phyloP scores from a whole-genome alignment of 2,329 filamentous ascomycete species.

The Venturiaceae sp. region DNA sequence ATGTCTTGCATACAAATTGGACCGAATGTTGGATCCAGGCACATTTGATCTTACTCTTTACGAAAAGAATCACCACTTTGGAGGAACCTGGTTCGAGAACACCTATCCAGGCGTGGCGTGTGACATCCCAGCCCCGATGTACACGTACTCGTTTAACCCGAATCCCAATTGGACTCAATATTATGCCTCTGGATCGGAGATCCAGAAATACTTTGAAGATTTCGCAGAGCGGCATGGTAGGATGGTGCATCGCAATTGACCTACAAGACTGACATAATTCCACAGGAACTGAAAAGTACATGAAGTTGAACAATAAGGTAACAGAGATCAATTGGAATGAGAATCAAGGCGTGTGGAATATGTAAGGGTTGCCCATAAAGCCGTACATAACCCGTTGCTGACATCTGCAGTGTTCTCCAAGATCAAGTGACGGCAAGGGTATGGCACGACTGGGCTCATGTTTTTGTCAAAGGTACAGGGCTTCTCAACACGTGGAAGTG shows the following conservation, averaged over 20 bases:
- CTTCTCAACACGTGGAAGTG: constrained; percentile 46
- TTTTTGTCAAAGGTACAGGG: constrained; percentile 48
- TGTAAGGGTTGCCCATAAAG: constrained; percentile 33
- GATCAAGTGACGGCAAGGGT: constrained; percentile 34
- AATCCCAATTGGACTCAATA: neutral
- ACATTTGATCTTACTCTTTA: too few relatives aligned
- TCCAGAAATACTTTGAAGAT: constrained; percentile 50
- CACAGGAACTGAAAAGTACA: constrained; percentile 45
- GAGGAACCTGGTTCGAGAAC: constrained; percentile 37
- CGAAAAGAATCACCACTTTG: constrained; percentile 44
- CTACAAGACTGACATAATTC: constrained; percentile 42
- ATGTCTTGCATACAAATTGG: neutral
- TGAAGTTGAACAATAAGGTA: constrained; percentile 47
- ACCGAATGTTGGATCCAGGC: neutral
- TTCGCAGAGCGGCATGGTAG: constrained; percentile 47
- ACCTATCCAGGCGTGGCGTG: constrained; percentile 45
- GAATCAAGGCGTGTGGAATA: constrained; percentile 39
- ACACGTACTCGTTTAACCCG: neutral
- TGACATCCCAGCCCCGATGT: constrained; percentile 29
- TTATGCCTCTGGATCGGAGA: constrained; percentile 23
- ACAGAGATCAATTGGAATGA: constrained; percentile 47
- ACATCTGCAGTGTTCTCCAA: neutral
- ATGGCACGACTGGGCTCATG: constrained; percentile 43
- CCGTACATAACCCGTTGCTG: constrained; percentile 38
- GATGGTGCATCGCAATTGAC: constrained; percentile 49